Evolutionary conservation across 2,329 filamentous ascomycete genomes (phyloP).

Genomic region (Falciphora oryzae): DNA sequence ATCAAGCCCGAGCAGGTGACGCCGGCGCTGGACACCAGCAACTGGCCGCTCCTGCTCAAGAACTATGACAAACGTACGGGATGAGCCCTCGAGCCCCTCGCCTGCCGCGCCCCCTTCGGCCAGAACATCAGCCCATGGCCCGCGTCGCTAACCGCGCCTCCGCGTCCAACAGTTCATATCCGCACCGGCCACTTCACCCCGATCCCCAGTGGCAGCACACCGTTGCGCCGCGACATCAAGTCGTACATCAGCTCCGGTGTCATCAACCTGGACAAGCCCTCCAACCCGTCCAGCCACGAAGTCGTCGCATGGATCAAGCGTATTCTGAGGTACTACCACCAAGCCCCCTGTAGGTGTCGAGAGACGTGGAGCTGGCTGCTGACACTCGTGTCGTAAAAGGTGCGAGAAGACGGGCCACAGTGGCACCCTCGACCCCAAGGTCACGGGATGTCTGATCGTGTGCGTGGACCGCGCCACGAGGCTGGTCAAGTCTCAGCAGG

Average conservation of each 20-base stretch:
- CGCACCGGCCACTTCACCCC: constrained; percentile 96
- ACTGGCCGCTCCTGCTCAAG: constrained; percentile 90
- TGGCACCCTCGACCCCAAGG: constrained; percentile 96
- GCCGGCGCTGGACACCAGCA: constrained; percentile 75
- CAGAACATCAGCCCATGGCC: not conserved
- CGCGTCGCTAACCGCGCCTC: constrained; percentile 13
- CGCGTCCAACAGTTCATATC: constrained; percentile 63
- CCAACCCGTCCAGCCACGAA: constrained; percentile 96
- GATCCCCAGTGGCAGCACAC: constrained; percentile 87
- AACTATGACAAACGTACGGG: constrained; percentile 86
- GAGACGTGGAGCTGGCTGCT: constrained; percentile 6
- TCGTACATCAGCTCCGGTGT: constrained; percentile 96
- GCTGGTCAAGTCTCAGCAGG: constrained; percentile 97
- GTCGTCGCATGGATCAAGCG: constrained; percentile 99
- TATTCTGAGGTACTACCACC: constrained; percentile 66
- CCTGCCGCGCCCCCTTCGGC: not conserved
- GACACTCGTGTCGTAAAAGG: constrained; percentile 35
- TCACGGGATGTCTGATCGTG: constrained; percentile 49
- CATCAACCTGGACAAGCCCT: constrained; percentile 97
- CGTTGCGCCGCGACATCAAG: constrained; percentile 90
- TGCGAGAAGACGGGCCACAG: constrained; percentile 97
- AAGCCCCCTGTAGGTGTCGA: not conserved
- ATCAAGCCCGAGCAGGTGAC: constrained; percentile 88
- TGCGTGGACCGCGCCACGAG: constrained; percentile 89
- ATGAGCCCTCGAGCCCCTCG: not conserved